Percentiles rank a stretch among this genome's conserved stretches.
Evolutionary conservation across 257 asterid genomes (phyloP).

Genomic region (Jacaranda copaia): DNA sequence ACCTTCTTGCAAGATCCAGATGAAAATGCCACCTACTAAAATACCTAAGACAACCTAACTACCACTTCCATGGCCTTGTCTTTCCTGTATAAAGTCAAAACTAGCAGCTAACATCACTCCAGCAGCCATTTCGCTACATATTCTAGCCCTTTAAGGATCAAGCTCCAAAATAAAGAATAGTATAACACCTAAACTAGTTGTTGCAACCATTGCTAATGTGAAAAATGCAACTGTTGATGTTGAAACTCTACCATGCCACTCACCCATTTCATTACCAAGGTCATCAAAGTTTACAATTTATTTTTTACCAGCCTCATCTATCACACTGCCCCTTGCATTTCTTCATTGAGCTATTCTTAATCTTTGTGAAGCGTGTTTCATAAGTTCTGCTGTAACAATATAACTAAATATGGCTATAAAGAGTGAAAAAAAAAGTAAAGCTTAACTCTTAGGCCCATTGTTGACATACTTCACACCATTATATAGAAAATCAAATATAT

Average conservation of each 20-base stretch:
- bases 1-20: constrained; percentile 97
- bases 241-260: constrained; percentile 69
- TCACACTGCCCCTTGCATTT: constrained; percentile 66
- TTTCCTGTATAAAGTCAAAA: constrained; percentile 98
- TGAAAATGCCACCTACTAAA: constrained; percentile 92
- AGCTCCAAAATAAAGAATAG: constrained; percentile 98
- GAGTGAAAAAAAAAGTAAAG: constrained; percentile 54
- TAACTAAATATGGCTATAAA: constrained; percentile 45
- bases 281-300: constrained; percentile 52
- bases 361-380: constrained; percentile 49
- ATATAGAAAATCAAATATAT: constrained; percentile 21
- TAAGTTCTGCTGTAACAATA: constrained; percentile 46
- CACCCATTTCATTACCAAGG: constrained; percentile 47
- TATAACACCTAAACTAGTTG: constrained; percentile 95
- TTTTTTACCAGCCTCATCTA: constrained; percentile 91
- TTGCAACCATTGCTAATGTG: constrained; percentile 96
- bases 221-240: constrained; percentile 87
- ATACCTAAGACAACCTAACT: constrained; percentile 94
- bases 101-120: constrained; percentile 99
- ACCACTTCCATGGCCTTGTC: constrained; percentile 96
- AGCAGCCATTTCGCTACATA: constrained; percentile 98
- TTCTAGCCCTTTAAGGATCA: constrained; percentile 95
- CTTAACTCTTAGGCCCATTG: constrained; percentile 53
- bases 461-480: constrained; percentile 26
- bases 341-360: constrained; percentile 72